Evolutionary conservation across 257 asterid genomes (phyloP).

Genomic region (Fraxinus excelsior): DNA sequence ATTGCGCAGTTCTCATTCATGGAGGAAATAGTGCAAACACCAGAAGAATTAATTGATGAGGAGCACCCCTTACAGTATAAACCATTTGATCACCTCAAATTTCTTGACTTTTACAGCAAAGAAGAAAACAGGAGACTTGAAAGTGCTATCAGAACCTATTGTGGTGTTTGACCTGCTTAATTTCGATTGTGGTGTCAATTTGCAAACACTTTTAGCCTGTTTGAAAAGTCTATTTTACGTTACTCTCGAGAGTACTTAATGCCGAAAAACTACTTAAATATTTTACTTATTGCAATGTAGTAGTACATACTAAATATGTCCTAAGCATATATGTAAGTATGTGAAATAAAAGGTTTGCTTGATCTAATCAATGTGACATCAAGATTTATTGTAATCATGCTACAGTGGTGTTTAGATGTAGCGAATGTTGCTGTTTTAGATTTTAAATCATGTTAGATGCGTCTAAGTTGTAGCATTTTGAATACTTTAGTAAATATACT

Average conservation of each 20-base stretch:
- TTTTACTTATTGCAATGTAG: background rate
- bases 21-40: constrained; percentile 56
- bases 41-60: constrained; percentile 56
- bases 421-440: too few relatives aligned
- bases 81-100: constrained; percentile 64
- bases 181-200: background rate
- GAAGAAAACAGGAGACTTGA: constrained; percentile 67
- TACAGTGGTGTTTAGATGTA: too few relatives aligned
- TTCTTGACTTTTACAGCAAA: constrained; percentile 58
- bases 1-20: constrained; percentile 76
- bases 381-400: too few relatives aligned
- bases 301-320: background rate
- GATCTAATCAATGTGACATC: background rate
- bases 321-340: background rate
- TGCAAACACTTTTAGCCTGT: background rate
- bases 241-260: too few relatives aligned
- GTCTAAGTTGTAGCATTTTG: too few relatives aligned
- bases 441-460: too few relatives aligned
- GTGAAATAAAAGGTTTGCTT: background rate
- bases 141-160: constrained; percentile 54
- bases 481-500: too few relatives aligned
- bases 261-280: background rate
- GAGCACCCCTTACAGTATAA: constrained; percentile 55
- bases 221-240: too few relatives aligned
- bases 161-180: constrained; percentile 46